Conservation (phyloP, 352 stramenopile species). For the Phytophthora fragariaefolia region DNA sequence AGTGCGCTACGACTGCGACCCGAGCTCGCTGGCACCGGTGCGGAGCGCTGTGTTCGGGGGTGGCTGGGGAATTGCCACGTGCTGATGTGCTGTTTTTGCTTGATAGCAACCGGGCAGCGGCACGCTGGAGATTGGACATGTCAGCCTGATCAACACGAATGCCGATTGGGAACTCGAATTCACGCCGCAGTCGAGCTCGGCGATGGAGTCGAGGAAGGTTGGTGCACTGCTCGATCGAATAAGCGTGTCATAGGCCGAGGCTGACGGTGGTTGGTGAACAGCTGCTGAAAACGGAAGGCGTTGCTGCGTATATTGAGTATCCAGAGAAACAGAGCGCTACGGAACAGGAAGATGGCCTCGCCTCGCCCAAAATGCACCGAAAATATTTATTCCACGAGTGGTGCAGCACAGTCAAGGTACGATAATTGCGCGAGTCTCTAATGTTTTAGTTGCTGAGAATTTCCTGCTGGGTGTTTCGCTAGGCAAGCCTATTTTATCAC, state of each 20-base stretch:
- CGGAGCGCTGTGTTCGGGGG: no score
- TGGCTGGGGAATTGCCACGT: no score
- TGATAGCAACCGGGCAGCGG: constrained; percentile 70
- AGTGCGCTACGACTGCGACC: constrained; percentile 83
- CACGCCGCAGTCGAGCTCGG: constrained; percentile 73
- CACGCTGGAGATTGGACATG: constrained; percentile 66
- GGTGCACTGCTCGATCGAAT: no score
- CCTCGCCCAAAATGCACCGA: constrained; percentile 26
- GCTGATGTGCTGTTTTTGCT: constrained; percentile 11
- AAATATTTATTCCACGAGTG: constrained; percentile 90
- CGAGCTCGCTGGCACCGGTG: constrained; percentile 73
- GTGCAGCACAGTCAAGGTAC: constrained; percentile 79
- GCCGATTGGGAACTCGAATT: constrained; percentile 79
- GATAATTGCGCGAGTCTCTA: not conserved
- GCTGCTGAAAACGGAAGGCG: constrained; percentile 66
- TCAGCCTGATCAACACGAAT: constrained; percentile 82
- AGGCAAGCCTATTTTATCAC: constrained; percentile 79
- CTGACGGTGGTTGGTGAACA: constrained; percentile 27
- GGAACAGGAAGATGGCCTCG: constrained; percentile 1
- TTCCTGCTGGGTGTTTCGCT: constrained; percentile 14
- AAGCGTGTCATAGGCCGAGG: no score
- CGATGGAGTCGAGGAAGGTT: constrained; percentile 86
- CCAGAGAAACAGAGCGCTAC: constrained; percentile 24
- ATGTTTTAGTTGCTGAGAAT: no score
- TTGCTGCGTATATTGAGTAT: constrained; percentile 82